phyloP scores from a whole-genome alignment of 148 eudicot genomes.

The Talinum fruticosum region DNA sequence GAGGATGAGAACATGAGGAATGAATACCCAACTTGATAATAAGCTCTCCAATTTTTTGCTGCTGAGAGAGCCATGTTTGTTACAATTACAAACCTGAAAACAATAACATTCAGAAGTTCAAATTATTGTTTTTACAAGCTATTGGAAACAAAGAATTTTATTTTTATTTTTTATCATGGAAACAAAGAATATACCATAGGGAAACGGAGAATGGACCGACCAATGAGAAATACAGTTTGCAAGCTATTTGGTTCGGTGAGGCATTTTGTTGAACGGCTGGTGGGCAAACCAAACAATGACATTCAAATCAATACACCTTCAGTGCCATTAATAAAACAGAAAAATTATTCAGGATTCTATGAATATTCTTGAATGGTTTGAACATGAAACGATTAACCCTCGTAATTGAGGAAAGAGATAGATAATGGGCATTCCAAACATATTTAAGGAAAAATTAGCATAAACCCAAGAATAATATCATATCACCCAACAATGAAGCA shows the following conservation, averaged over 20 bases:
- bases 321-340: not conserved
- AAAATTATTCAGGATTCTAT: too few species aligned
- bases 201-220: not conserved
- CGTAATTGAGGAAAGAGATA: not conserved
- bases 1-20: conserved; percentile 22
- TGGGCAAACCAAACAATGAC: not conserved
- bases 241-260: conserved; percentile 2
- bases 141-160: not conserved
- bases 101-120: not conserved
- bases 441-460: too few species aligned
- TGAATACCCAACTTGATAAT: conserved; percentile 6
- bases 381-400: not conserved
- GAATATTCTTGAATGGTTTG: too few species aligned
- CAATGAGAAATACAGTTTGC: not conserved
- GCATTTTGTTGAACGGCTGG: conserved; percentile 27
- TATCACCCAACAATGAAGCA: too few species aligned
- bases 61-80: conserved; percentile 13
- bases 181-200: not conserved
- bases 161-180: too few species aligned
- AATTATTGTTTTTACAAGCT: not conserved
- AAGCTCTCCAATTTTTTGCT: conserved; percentile 2
- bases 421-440: not conserved
- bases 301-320: not conserved
- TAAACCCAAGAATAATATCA: too few species aligned
- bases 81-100: not conserved